Evolutionary conservation across 495 filamentous ascomycete genomes (phyloP).

Genomic region (Tuber borchii): DNA sequence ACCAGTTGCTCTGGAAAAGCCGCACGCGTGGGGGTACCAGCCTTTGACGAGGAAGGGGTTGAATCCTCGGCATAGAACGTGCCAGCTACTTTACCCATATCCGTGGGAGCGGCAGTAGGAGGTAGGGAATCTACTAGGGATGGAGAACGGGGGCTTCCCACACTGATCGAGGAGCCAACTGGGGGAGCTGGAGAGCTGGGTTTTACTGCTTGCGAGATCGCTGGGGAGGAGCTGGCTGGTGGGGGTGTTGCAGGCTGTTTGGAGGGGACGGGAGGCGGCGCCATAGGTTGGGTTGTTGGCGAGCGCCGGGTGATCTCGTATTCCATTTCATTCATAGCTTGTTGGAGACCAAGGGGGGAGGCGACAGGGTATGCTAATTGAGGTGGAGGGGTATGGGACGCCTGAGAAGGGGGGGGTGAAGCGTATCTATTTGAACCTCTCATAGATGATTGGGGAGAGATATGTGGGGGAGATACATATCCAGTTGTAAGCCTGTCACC

Average conservation of each 20-base stretch:
- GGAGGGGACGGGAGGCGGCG: background rate
- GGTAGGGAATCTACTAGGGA: too few relatives aligned
- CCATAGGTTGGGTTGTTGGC: background rate
- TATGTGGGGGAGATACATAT: background rate
- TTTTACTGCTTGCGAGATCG: background rate
- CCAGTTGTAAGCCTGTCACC: background rate
- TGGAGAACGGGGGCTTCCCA: background rate
- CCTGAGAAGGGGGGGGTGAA: background rate
- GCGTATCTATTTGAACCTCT: background rate
- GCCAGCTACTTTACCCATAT: background rate
- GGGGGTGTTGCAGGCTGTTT: background rate
- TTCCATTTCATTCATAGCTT: slow-evolving; percentile 1
- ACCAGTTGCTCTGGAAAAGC: background rate
- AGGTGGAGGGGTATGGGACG: background rate
- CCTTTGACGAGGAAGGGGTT: background rate
- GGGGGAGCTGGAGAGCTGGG: background rate
- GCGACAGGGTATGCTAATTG: background rate
- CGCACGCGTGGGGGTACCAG: background rate
- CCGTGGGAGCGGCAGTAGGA: background rate
- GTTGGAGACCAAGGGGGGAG: background rate
- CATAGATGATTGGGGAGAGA: background rate
- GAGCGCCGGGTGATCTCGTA: background rate
- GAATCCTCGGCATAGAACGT: background rate
- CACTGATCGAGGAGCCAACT: background rate
- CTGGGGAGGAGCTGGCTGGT: background rate